phyloP scores from a whole-genome alignment of 1,284 basidiomycete species.

The Malassezia globosa region DNA sequence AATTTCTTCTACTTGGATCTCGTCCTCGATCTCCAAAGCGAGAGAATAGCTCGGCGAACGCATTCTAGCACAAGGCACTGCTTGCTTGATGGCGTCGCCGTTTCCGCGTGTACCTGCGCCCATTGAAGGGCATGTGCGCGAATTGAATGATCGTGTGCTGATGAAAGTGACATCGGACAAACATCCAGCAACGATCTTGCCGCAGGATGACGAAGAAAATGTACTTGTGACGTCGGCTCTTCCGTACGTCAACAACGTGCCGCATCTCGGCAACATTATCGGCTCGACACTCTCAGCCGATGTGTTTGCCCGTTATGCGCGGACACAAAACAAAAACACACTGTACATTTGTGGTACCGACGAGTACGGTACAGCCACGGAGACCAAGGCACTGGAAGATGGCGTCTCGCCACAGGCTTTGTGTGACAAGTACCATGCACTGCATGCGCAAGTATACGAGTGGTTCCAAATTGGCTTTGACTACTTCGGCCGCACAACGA shows the following conservation, averaged over 20 bases:
- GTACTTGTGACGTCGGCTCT: slow-evolving; percentile 87
- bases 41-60: no score
- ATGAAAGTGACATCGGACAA: slow-evolving; percentile 34
- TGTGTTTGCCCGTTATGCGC: slow-evolving; percentile 74
- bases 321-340: slow-evolving; percentile 52
- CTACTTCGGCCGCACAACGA: slow-evolving; percentile 89
- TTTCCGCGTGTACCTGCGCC: slow-evolving; percentile 31
- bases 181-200: slow-evolving; percentile 31
- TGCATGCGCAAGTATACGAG: slow-evolving; percentile 86
- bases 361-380: slow-evolving; percentile 96
- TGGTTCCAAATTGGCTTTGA: slow-evolving; percentile 92
- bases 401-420: slow-evolving; percentile 72
- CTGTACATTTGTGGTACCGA: slow-evolving; percentile 90
- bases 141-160: slow-evolving; percentile 26
- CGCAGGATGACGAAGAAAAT: slow-evolving; percentile 36
- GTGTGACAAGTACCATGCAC: slow-evolving; percentile 82
- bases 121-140: slow-evolving; percentile 22
- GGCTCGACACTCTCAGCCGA: slow-evolving; percentile 91
- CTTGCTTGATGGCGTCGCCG: slow-evolving; percentile 40
- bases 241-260: slow-evolving; percentile 96
- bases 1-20: no score
- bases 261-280: slow-evolving; percentile 97
- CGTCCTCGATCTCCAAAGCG: no score
- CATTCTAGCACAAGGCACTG: no score
- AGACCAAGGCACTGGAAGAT: slow-evolving; percentile 93